Evolutionary conservation across 2,329 filamentous ascomycete genomes (phyloP).

Genomic region (Cytospora leucostoma): DNA sequence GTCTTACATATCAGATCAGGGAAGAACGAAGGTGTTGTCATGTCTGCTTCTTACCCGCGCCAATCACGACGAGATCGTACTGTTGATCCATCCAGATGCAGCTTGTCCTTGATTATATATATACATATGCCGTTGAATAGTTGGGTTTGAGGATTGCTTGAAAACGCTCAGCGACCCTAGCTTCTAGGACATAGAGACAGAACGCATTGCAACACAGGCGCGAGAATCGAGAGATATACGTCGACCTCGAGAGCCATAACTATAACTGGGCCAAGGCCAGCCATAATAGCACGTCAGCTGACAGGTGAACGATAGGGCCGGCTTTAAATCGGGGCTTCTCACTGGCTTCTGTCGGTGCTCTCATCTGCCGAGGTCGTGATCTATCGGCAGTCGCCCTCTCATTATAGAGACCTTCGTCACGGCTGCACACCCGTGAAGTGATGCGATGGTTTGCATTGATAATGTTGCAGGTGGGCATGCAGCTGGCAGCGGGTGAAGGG

Average conservation of each 20-base stretch:
- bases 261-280: too few relatives aligned
- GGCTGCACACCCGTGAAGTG: not conserved
- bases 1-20: not conserved
- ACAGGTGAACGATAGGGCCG: not conserved
- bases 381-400: too few relatives aligned
- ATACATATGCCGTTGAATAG: not conserved
- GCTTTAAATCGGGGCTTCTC: not conserved
- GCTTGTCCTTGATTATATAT: not conserved
- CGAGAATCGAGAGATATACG: too few relatives aligned
- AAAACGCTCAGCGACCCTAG: too few relatives aligned
- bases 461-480: too few relatives aligned
- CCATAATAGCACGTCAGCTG: not conserved
- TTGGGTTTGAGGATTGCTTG: not conserved
- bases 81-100: not conserved
- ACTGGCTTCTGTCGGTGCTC: not conserved
- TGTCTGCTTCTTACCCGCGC: conserved; percentile 41
- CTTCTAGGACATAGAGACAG: too few relatives aligned
- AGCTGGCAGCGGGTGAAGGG: not conserved
- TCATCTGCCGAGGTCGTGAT: too few relatives aligned
- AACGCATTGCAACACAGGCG: too few relatives aligned
- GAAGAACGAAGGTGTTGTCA: not conserved
- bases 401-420: too few relatives aligned
- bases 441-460: too few relatives aligned
- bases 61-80: conserved; percentile 36
- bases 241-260: too few relatives aligned